phyloP scores from a whole-genome alignment of 2,329 filamentous ascomycete species.

The Fusarium falciforme region DNA sequence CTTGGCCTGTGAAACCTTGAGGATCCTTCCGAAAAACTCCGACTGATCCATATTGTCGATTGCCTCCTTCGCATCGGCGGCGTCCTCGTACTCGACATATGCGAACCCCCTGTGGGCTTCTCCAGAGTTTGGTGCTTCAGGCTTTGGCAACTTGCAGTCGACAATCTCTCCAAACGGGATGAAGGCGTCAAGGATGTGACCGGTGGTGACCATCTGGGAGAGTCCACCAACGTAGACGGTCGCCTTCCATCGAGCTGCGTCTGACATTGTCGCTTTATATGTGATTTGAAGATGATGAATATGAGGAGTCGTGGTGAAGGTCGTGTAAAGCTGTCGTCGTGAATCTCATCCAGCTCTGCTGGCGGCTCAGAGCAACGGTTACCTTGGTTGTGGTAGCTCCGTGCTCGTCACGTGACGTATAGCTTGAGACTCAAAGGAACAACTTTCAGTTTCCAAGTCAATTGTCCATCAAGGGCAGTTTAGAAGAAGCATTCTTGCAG shows the following conservation, averaged over 20 bases:
- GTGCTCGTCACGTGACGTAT: constrained; percentile 34
- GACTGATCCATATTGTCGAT: constrained; percentile 99
- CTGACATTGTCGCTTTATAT: constrained; percentile 70
- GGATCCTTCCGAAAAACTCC: constrained; percentile 90
- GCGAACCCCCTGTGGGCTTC: constrained; percentile 92
- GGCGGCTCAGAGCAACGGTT: constrained; percentile 10
- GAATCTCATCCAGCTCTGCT: constrained; percentile 17
- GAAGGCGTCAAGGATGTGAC: constrained; percentile 88
- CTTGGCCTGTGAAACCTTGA: constrained; percentile 94
- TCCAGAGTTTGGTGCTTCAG: constrained; percentile 81
- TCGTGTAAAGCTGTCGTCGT: constrained; percentile 13
- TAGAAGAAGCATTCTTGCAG: neutral
- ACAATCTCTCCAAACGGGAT: constrained; percentile 96
- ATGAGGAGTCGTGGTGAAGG: neutral
- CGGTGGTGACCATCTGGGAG: constrained; percentile 78
- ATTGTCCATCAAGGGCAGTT: neutral
- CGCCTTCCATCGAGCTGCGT: constrained; percentile 84
- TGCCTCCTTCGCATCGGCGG: constrained; percentile 88
- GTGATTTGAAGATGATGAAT: neutral
- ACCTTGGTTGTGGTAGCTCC: constrained; percentile 17
- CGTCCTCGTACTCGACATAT: constrained; percentile 93
- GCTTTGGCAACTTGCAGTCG: constrained; percentile 90
- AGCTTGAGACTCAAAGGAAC: neutral
- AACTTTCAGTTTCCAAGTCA: neutral
- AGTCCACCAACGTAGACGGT: constrained; percentile 95